Conservation (phyloP, 2,329 filamentous ascomycete genomes). For the Trichoderma sp. region DNA sequence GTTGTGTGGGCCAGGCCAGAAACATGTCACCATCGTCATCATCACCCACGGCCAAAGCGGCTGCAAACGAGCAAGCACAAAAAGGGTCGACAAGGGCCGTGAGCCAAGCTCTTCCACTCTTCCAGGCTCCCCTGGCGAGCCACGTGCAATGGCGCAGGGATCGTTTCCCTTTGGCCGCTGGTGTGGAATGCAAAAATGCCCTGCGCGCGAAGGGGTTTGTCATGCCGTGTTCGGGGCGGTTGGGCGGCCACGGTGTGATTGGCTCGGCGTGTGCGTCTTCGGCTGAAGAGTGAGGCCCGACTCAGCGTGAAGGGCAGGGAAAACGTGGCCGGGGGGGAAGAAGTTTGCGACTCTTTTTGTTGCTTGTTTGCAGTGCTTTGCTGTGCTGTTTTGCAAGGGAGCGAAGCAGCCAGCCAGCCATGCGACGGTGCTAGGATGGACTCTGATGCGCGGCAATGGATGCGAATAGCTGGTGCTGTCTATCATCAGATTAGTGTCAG, state of each 20-base stretch:
- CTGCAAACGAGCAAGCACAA: background rate
- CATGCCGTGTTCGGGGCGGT: background rate
- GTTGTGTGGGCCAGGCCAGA: background rate
- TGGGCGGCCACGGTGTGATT: slow-evolving; percentile 11
- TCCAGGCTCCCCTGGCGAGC: slow-evolving; percentile 21
- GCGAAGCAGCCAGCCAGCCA: background rate
- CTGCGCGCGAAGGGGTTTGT: background rate
- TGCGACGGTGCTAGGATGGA: background rate
- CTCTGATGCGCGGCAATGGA: background rate
- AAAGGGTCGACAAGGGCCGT: background rate
- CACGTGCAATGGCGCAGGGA: slow-evolving; percentile 24
- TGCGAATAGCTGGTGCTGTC: background rate
- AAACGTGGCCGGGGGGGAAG: slow-evolving; percentile 12
- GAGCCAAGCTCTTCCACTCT: background rate
- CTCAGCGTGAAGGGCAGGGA: background rate
- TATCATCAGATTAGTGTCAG: background rate
- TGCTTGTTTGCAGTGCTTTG: background rate
- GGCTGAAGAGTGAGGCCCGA: slow-evolving; percentile 26
- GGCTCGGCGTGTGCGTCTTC: background rate
- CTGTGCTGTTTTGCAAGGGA: background rate
- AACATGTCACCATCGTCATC: background rate
- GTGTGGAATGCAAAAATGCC: slow-evolving; percentile 12
- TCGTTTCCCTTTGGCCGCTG: background rate
- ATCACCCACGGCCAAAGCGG: background rate
- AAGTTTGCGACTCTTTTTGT: background rate